These are phyloP conservation scores for Rhodotorula babjevae DNA, from an alignment of 768 basidiomycete species.

Conservation along the genomic window DNA sequence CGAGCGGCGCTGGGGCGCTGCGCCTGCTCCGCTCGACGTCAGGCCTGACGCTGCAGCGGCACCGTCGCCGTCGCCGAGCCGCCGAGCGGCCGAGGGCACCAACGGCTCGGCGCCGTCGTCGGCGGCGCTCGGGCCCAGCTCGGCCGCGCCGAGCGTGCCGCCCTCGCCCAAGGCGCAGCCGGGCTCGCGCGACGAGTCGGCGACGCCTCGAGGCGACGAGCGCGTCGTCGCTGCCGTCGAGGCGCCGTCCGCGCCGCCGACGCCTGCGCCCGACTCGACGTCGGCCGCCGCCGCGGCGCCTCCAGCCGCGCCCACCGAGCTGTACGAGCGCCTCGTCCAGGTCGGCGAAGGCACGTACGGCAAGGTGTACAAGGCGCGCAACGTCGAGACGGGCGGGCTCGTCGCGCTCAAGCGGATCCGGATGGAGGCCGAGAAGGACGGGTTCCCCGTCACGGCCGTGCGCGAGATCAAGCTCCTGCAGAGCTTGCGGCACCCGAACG, in stretches of 20 bases:
- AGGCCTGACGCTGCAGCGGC: background rate
- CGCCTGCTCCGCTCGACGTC: background rate
- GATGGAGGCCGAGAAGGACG: slow-evolving; percentile 95
- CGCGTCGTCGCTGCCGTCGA: background rate
- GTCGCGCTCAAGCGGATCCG: slow-evolving; percentile 94
- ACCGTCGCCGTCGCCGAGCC: background rate
- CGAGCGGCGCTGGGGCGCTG: slow-evolving; percentile 9
- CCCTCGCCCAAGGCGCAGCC: background rate
- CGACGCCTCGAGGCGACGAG: background rate
- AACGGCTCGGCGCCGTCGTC: too few species aligned
- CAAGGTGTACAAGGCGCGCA: slow-evolving; percentile 93
- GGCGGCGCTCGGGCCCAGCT: too few species aligned
- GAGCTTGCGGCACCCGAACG: slow-evolving; percentile 78
- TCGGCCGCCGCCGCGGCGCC: background rate
- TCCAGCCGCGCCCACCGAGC: slow-evolving; percentile 32
- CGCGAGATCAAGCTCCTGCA: slow-evolving; percentile 97
- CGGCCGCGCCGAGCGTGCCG: background rate
- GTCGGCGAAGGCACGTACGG: slow-evolving; percentile 99
- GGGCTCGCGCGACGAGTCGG: background rate
- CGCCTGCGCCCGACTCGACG: background rate
- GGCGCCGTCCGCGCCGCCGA: background rate
- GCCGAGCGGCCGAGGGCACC: too few species aligned
- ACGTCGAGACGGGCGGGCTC: slow-evolving; percentile 65
- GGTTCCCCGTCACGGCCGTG: slow-evolving; percentile 98
- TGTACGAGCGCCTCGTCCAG: slow-evolving; percentile 83